Base-by-base conservation (phyloP, 1,284 basidiomycete genomes). In the Blastosporella zonata region DNA sequence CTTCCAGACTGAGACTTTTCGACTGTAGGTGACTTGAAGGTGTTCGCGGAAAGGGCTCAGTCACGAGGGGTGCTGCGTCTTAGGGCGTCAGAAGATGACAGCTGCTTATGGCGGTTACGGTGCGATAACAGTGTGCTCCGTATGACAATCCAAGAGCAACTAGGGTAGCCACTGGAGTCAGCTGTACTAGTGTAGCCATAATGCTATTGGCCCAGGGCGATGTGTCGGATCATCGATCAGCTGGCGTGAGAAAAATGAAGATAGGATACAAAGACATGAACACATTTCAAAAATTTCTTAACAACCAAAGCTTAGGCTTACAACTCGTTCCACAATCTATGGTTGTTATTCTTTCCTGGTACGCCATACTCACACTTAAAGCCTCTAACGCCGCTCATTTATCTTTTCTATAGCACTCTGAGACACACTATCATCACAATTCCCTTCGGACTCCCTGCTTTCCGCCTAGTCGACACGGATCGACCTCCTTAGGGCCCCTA, bases 21-120 rank as follows among this genome's bases (percentile, higher is more conserved):
- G 23, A 43, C 20, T 45, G 18, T 54, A 88, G 84, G 82, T 35
- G 83, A 87, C 36, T 63, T 83, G 51, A 87, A 87, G 63, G 69
- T 87, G 39, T 46, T 66, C 50, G 21, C 46, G 6, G 20, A 5
- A 22, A 4, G 28, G 23, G 39, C 7, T 15, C 55, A 50, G 35
- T 27, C 42, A 42, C 44, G 46, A n/a, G 56, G 57, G 29, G 78
- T 74, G 8, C 62, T 88, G 22, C 75, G 84, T 33, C 64, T 90
- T 39, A 77, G 74, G 41, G 79, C 79, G 54, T 77, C 76, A 18
- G 82, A 84, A 5, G 87, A 87, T 37, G 82, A 83, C 23, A 78
- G 82, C 29, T 87, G 84, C 59, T 63, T 90, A 34, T 90, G 87
- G 87, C 77, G 81, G 49, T 52, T 87, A 49, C 79, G 83, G 23